Base-by-base conservation (phyloP, 345 rosid species). In the Melaleuca quinquenervia region DNA sequence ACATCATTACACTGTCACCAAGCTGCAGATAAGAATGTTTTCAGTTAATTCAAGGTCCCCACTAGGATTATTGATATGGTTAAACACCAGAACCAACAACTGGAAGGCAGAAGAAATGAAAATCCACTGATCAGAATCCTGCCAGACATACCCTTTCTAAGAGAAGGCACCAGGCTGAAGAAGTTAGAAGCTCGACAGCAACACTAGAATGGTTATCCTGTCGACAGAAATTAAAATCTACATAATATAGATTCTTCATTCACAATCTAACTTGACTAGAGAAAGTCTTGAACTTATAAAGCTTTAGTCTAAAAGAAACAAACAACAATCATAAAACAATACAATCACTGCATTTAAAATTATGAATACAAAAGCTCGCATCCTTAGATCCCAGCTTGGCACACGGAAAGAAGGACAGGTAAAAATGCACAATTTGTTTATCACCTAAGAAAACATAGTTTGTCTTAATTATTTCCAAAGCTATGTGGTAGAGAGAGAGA, bases 91-190 rank as follows among this genome's bases (percentile, higher is more conserved):
- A 85, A 18, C 45, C 16, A 75, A 20, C 32, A 22, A 41, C 48
- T 18, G 62, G n/a, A 27, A 75, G 21, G 27, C 75, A 27, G 58
- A 60, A 27, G 32, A 36, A 29, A 12, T 24, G 48, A 32, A 16
- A 70, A 70, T 70, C 78, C 60, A 49, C 58, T 48, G 52, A 87
- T n/a, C 55, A 75, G 75, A 86, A 51, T 7, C 14, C 32, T 51
- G 50, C 50, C 82, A 36, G 51, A 54, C 88, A 85, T 89, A 96
- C 99, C 95, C 99, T 91, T 87, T 87, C 85, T 53, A 93, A 86
- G 82, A 96, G 94, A 89, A 94, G 91, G 86, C 85, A 88, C 98
- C 99, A 96, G 8, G 95, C 91, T 7, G 95, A 64, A 88, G 85
- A 84, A 50, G 93, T 86, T 88, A 96, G 86, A 89, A 91, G 92